Conservation (phyloP, 768 basidiomycete genomes). For the Cystofilobasidium ferigula region DNA sequence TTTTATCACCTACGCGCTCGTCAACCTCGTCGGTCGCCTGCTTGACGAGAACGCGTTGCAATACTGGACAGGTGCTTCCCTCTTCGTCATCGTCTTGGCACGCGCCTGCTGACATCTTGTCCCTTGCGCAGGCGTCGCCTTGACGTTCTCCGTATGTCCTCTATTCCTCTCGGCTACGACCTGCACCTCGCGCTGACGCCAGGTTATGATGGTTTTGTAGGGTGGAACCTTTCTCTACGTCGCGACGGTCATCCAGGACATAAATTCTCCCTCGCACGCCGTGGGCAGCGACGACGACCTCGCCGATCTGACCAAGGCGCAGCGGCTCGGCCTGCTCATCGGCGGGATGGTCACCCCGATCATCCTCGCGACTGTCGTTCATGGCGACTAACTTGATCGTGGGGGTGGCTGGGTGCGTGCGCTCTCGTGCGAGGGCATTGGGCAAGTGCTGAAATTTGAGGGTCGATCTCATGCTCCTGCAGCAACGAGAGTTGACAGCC, state of each 20-base stretch:
- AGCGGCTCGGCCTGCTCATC: conserved; percentile 49
- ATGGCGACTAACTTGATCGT: neutral
- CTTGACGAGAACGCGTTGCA: conserved; percentile 30
- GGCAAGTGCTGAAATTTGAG: too few relatives aligned
- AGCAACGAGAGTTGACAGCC: too few relatives aligned
- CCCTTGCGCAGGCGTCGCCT: conserved; percentile 7
- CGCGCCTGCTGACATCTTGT: neutral
- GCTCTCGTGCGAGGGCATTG: too few relatives aligned
- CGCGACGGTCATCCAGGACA: conserved; percentile 49
- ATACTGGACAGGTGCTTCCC: conserved; percentile 60
- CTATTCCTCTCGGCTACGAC: neutral
- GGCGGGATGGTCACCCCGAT: conserved; percentile 64
- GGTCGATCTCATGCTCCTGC: too few relatives aligned
- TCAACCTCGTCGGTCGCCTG: conserved; percentile 41
- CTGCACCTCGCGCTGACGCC: conserved; percentile 19
- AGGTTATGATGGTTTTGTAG: conserved; percentile 39
- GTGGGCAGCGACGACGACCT: conserved; percentile 28
- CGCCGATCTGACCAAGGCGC: conserved; percentile 39
- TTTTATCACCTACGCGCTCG: conserved; percentile 58
- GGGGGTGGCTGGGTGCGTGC: too few relatives aligned
- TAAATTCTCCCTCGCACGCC: conserved; percentile 35
- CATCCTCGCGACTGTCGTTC: conserved; percentile 41
- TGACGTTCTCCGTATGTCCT: conserved; percentile 56
- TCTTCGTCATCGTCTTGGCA: conserved; percentile 42
- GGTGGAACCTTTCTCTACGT: conserved; percentile 93